A percentile compares a stretch with the other conserved stretches of the same genome.
Evolutionary conservation across 805 yeast genomes (phyloP).

Genomic region (Ogataea ramenticola): DNA sequence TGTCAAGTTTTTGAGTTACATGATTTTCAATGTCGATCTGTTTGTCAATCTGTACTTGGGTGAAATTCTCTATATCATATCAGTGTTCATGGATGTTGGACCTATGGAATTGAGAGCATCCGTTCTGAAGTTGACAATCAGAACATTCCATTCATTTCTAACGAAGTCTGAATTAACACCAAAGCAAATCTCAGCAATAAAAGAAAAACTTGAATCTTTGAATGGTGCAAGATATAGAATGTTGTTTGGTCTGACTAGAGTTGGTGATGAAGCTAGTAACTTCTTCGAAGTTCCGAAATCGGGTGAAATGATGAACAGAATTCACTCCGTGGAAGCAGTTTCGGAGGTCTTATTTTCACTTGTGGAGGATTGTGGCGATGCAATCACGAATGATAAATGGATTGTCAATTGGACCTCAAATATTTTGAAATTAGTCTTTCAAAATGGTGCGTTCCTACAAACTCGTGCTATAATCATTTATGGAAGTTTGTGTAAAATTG

Average conservation of each 20-base stretch:
- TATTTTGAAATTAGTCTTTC: slow-evolving; percentile 55
- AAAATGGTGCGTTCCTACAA: slow-evolving; percentile 50
- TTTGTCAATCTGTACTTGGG: slow-evolving; percentile 61
- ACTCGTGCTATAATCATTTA: slow-evolving; percentile 61
- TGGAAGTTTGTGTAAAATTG: slow-evolving; percentile 59
- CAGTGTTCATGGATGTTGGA: slow-evolving; percentile 50
- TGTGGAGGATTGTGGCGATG: slow-evolving; percentile 40
- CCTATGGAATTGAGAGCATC: slow-evolving; percentile 51
- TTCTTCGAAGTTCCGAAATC: slow-evolving; percentile 19
- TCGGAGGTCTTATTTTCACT: slow-evolving; percentile 49
- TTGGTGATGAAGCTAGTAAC: slow-evolving; percentile 28
- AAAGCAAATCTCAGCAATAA: slow-evolving; percentile 33
- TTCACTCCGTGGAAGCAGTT: slow-evolving; percentile 47
- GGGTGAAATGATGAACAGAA: slow-evolving; percentile 31
- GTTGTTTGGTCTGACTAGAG: slow-evolving; percentile 63
- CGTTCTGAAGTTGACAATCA: slow-evolving; percentile 54
- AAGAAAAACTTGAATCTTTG: slow-evolving; percentile 37
- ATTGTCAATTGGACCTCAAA: slow-evolving; percentile 58
- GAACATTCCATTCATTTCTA: slow-evolving; percentile 62
- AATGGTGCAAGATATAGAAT: slow-evolving; percentile 60
- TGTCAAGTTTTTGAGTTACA: slow-evolving; percentile 51
- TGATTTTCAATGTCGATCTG: slow-evolving; percentile 63
- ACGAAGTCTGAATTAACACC: slow-evolving; percentile 45
- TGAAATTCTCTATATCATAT: slow-evolving; percentile 61
- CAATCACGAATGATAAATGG: slow-evolving; percentile 47